Conservation (phyloP, 2,329 filamentous ascomycete species). For the Penicillium occitanis region DNA sequence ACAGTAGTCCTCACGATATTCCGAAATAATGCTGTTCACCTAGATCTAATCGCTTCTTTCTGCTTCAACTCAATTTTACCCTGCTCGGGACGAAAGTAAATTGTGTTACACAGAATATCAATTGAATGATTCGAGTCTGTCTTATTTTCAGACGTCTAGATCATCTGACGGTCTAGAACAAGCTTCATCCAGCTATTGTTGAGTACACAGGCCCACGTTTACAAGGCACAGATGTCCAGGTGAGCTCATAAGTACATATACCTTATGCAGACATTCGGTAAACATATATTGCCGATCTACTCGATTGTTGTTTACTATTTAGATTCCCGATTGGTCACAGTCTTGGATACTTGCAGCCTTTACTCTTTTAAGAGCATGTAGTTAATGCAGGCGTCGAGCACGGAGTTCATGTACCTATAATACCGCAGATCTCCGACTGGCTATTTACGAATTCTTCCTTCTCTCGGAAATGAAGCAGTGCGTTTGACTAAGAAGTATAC, state of each 20-base stretch:
- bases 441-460: not conserved
- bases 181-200: not conserved
- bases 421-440: slow-evolving; percentile 7
- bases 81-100: not conserved
- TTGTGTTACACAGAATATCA: not conserved
- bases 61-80: not conserved
- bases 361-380: not conserved
- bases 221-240: not conserved
- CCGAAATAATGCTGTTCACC: not conserved
- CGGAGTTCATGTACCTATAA: not conserved
- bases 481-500: not conserved
- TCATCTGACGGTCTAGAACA: not conserved
- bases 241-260: not conserved
- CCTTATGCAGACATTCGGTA: not conserved
- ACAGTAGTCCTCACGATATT: not conserved
- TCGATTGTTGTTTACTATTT: not conserved
- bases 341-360: not conserved
- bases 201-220: not conserved
- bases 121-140: not conserved
- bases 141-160: not conserved
- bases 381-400: not conserved
- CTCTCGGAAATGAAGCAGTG: not conserved
- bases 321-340: not conserved
- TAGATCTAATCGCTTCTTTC: not conserved
- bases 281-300: not conserved